phyloP scores from a whole-genome alignment of 2,329 filamentous ascomycete species.

The Didymella sp. region DNA sequence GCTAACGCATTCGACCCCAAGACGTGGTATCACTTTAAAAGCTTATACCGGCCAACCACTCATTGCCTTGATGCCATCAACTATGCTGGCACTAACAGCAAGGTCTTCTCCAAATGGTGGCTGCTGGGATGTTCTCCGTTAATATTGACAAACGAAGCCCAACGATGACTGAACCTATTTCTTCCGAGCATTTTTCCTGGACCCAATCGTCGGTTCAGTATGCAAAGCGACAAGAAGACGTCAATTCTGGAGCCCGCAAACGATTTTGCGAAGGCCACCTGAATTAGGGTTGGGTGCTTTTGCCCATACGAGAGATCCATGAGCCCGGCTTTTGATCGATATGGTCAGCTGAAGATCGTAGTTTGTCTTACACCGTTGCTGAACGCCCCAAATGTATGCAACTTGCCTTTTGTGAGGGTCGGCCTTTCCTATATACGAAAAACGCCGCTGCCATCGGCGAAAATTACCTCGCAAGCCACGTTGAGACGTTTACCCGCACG shows the following conservation, averaged over 20 bases:
- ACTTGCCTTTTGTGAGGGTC: not conserved
- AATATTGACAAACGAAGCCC: conserved; percentile 36
- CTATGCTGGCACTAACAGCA: conserved; percentile 23
- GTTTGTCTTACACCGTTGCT: not conserved
- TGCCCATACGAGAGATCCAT: conserved; percentile 24
- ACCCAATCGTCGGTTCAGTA: conserved; percentile 27
- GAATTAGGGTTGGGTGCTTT: conserved; percentile 34
- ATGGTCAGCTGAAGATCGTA: conserved; percentile 6
- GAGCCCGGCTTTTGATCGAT: conserved; percentile 24
- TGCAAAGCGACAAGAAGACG: conserved; percentile 29
- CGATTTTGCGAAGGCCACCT: conserved; percentile 18
- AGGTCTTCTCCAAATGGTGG: conserved; percentile 26
- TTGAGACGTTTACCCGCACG: conserved; percentile 1
- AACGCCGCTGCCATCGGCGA: not conserved
- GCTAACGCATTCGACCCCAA: conserved; percentile 21
- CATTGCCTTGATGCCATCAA: conserved; percentile 37
- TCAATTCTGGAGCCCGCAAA: conserved; percentile 21
- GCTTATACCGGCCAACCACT: conserved; percentile 18
- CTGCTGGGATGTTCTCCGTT: conserved; percentile 29
- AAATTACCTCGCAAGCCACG: not conserved
- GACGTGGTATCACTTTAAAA: conserved; percentile 36
- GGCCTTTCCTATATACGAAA: conserved; percentile 1
- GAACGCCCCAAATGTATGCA: conserved; percentile 7
- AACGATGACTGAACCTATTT: conserved; percentile 25
- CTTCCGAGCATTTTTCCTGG: conserved; percentile 33